Percentiles rank a stretch among this genome's conserved stretches.
Evolutionary conservation across 2,329 filamentous ascomycete species (phyloP).

Genomic region (Arthrinium puccinioides): DNA sequence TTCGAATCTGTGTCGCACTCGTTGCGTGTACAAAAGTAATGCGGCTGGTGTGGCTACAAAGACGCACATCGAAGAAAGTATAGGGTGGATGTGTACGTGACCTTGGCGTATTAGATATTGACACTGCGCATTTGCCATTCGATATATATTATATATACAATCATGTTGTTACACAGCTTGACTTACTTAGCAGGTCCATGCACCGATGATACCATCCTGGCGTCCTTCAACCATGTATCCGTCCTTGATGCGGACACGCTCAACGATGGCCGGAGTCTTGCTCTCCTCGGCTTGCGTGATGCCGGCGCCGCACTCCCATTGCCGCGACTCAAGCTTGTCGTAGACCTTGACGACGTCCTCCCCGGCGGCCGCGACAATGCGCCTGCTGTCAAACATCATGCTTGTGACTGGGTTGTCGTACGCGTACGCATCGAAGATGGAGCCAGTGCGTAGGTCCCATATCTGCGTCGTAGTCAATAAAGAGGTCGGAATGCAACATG

Average conservation of each 20-base stretch:
- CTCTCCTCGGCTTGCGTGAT: conserved; percentile 60
- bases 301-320: conserved; percentile 94
- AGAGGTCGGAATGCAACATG: not conserved
- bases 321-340: conserved; percentile 89
- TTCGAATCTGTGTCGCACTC: no score
- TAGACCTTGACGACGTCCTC: conserved; percentile 97
- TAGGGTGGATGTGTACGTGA: no score
- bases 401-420: conserved; percentile 87
- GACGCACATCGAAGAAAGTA: no score
- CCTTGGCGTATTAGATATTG: no score
- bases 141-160: no score
- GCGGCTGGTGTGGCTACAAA: no score
- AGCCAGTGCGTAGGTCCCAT: conserved; percentile 95
- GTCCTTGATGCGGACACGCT: conserved; percentile 84
- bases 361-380: conserved; percentile 84
- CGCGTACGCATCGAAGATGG: conserved; percentile 91
- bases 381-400: conserved; percentile 93
- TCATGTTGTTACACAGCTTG: conserved; percentile 2
- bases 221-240: conserved; percentile 91
- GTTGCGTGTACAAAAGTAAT: no score
- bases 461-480: conserved; percentile 55
- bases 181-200: conserved; percentile 53
- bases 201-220: conserved; percentile 77
- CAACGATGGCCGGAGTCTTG: conserved; percentile 62
- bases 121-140: no score